Evolutionary conservation across 805 yeast genomes (phyloP), one percentile per base, ranked within the genome.

Genomic region (Spathaspora sp.): DNA sequence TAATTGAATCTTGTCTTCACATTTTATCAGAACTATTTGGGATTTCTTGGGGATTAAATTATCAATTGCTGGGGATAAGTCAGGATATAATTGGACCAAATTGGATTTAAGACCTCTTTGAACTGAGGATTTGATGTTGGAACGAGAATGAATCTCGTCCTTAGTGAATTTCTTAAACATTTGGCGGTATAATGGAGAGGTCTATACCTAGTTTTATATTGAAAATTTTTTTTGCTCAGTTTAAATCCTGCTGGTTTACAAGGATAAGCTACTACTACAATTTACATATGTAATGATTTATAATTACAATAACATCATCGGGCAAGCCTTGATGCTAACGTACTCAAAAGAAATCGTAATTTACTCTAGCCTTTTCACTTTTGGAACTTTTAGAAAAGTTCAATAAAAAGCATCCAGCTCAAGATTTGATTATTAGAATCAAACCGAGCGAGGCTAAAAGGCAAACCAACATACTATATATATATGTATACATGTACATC

Each of bases 91-190:
- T 3, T 76, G 73, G 1, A 86, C 87, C 49, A 92, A 77, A 60
- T 85, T 88, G 17, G 87, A 58, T 64, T 89, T 89, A 58, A 93
- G 76, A n/a, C 87, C 86, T 67, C 97, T 81, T 68, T 91, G 97
- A n/a, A 87, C 92, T 1, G 97, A 92, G 0, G 97, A 88, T 69
- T 92, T 92, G 68, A 92, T 86, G 64, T 93, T 93, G 12, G 97
- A 85, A 57, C 94, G 85, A 8, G 97, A 86, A 60, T 90, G 96
- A 49, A 91, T 80, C 64, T 92, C 97, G 42, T 90, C 97, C 57
- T 82, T 85, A 29, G 89, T 79, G 72, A 91, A 90, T 66, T 78
- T 80, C 64, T 77, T 79, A 60, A 80, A 80, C 84, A 80, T 49
- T 16, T 18, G 47, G 16, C 20, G 35, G 46, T n/a, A 16, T 40